phyloP scores from a whole-genome alignment of 257 asterid genomes.

The Dorcoceras hygrometricum region DNA sequence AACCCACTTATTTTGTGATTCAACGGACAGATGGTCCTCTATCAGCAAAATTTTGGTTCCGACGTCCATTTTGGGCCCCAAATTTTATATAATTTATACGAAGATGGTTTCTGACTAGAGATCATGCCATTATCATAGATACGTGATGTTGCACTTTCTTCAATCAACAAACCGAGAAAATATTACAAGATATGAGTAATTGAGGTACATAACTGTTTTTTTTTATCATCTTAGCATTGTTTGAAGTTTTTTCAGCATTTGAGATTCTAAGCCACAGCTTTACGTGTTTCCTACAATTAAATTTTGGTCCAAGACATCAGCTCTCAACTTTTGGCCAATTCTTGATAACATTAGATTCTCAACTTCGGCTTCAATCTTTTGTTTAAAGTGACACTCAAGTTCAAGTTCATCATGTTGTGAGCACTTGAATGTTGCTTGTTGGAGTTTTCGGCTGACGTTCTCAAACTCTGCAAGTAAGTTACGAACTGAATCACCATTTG shows the following conservation, averaged over 20 bases:
- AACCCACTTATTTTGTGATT: no score
- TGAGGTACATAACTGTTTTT: no score
- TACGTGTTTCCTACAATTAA: conserved; percentile 38
- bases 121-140: no score
- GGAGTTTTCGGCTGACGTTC: conserved; percentile 4
- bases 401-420: conserved; percentile 31
- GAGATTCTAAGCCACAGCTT: conserved; percentile 27
- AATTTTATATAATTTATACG: no score
- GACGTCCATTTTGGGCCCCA: no score
- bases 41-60: no score
- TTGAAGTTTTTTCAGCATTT: conserved; percentile 35
- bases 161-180: no score
- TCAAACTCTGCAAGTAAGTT: conserved; percentile 22
- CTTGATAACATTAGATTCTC: conserved; percentile 51
- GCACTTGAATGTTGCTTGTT: conserved; percentile 26
- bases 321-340: conserved; percentile 36
- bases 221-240: conserved; percentile 36
- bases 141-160: no score
- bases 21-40: no score
- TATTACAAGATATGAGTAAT: no score
- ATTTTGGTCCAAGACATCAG: conserved; percentile 38
- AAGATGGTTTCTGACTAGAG: no score
- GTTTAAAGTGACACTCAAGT: conserved; percentile 47
- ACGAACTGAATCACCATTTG: conserved; percentile 30
- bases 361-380: conserved; percentile 76